Percentiles rank a stretch among this genome's conserved stretches.
phyloP scores from a whole-genome alignment of 768 basidiomycete species.

The Boletus pseudopeckii region DNA sequence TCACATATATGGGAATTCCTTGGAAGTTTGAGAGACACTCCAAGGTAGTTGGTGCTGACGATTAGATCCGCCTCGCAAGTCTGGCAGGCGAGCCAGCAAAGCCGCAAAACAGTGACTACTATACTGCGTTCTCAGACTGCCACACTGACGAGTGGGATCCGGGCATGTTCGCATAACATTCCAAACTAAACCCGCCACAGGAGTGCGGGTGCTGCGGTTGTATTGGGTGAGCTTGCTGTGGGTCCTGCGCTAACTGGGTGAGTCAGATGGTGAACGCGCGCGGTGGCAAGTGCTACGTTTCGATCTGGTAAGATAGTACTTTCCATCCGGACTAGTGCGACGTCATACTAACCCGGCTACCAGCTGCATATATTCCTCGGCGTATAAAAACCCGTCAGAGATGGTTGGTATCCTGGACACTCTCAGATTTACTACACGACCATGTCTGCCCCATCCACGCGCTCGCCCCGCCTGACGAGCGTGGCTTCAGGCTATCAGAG shows the following conservation, averaged over 20 bases:
- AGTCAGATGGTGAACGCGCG: not conserved
- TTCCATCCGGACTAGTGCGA: constrained; percentile 8
- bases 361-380: constrained; percentile 1
- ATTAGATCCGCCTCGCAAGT: too few species aligned
- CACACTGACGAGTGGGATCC: too few species aligned
- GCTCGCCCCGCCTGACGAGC: constrained; percentile 13
- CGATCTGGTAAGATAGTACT: not conserved
- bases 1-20: not conserved
- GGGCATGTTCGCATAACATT: not conserved
- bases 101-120: too few species aligned
- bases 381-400: constrained; percentile 12
- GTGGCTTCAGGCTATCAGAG: constrained; percentile 5
- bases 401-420: constrained; percentile 4
- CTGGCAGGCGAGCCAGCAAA: not conserved
- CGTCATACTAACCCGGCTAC: constrained; percentile 8
- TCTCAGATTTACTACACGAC: not conserved
- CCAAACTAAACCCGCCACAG: constrained; percentile 1
- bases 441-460: constrained; percentile 5
- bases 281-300: not conserved
- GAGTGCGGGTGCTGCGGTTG: not conserved
- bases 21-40: not conserved
- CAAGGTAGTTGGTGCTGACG: not conserved
- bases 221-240: constrained; percentile 2
- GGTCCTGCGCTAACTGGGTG: not conserved
- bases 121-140: too few species aligned